Evolutionary conservation across 2,329 filamentous ascomycete genomes (phyloP).

Genomic region (Cyphellophora europaea): DNA sequence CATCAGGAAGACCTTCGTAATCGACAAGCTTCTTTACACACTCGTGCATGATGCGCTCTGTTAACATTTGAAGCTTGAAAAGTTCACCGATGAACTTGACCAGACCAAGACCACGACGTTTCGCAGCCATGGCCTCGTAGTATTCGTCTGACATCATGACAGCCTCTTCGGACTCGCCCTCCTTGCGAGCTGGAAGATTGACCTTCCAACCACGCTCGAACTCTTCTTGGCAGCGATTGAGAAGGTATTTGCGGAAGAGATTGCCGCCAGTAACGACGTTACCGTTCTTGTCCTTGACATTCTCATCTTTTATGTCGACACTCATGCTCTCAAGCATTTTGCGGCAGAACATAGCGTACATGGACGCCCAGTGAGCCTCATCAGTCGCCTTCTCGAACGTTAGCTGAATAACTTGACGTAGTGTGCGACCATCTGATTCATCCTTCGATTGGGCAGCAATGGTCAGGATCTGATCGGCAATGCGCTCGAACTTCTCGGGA

Average conservation of each 20-base stretch:
- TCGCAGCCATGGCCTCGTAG: conserved; percentile 85
- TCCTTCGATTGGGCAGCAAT: conserved; percentile 95
- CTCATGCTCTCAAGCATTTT: conserved; percentile 95
- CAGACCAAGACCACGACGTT: conserved; percentile 91
- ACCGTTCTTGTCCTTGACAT: conserved; percentile 80
- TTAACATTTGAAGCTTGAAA: conserved; percentile 98
- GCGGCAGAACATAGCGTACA: conserved; percentile 99
- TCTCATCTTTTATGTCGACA: conserved; percentile 88
- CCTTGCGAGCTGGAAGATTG: conserved; percentile 69
- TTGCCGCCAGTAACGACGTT: conserved; percentile 85
- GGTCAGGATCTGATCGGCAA: conserved; percentile 81
- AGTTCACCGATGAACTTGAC: conserved; percentile 99
- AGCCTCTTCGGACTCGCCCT: conserved; percentile 63
- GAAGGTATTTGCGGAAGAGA: conserved; percentile 94
- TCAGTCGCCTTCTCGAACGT: conserved; percentile 99
- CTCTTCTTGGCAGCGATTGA: conserved; percentile 97
- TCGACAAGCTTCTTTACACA: conserved; percentile 96
- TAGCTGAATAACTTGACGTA: conserved; percentile 96
- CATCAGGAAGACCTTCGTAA: conserved; percentile 85
- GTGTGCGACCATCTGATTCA: conserved; percentile 83
- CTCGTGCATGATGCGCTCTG: conserved; percentile 98
- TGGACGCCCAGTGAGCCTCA: conserved; percentile 95
- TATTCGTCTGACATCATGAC: conserved; percentile 92
- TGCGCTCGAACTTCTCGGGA: conserved; percentile 95
- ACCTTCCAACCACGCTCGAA: conserved; percentile 97